Evolutionary conservation across 2,329 filamentous ascomycete species (phyloP).

Genomic region (Triangularia verruculosa): DNA sequence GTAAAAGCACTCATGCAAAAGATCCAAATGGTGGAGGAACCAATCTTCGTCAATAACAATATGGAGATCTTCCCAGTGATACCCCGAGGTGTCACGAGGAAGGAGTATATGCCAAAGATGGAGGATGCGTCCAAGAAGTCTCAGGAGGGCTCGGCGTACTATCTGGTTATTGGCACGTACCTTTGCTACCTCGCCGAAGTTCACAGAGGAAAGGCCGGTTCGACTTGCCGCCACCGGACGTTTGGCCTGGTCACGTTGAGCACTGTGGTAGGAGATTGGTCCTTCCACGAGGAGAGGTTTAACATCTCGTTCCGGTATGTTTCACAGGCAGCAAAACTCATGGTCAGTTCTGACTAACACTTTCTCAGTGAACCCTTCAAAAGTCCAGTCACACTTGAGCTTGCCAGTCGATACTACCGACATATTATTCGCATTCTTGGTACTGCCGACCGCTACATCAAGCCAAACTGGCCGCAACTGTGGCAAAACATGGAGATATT

Average conservation of each 20-base stretch:
- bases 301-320: slow-evolving; percentile 45
- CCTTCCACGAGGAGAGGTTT: slow-evolving; percentile 54
- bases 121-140: slow-evolving; percentile 45
- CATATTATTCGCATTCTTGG: slow-evolving; percentile 54
- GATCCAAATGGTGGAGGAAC: slow-evolving; percentile 46
- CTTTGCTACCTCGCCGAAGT: slow-evolving; percentile 53
- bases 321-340: slow-evolving; percentile 38
- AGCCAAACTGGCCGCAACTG: slow-evolving; percentile 56
- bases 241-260: slow-evolving; percentile 54
- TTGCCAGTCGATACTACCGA: slow-evolving; percentile 54
- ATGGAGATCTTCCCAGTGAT: slow-evolving; percentile 53
- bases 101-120: slow-evolving; percentile 36
- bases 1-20: slow-evolving; percentile 46
- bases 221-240: slow-evolving; percentile 45
- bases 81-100: slow-evolving; percentile 42
- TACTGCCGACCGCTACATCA: slow-evolving; percentile 53
- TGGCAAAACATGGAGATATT: slow-evolving; percentile 53
- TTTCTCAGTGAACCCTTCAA: slow-evolving; percentile 32
- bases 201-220: slow-evolving; percentile 34
- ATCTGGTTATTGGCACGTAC: slow-evolving; percentile 52
- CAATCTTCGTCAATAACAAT: slow-evolving; percentile 33
- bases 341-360: slow-evolving; percentile 13
- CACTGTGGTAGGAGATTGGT: slow-evolving; percentile 49
- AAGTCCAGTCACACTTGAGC: slow-evolving; percentile 35
- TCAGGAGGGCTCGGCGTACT: slow-evolving; percentile 51